phyloP scores from a whole-genome alignment of 805 yeast species.

The Cyberlindnera bimundalis region DNA sequence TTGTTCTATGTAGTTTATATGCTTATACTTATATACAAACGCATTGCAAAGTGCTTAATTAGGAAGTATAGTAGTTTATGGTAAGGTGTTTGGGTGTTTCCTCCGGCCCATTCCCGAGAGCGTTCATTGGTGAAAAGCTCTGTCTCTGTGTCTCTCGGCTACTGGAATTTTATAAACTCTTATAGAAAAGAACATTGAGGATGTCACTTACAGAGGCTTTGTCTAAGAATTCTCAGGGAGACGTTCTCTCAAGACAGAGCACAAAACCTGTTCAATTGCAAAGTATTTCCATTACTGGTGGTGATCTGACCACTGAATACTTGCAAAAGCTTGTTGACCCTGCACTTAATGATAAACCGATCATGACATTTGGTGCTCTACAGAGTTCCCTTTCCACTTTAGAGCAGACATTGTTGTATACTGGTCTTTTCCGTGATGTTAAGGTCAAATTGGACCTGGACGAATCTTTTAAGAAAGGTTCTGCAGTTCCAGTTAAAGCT shows the following conservation, averaged over 20 bases:
- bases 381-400: constrained; percentile 33
- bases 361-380: constrained; percentile 38
- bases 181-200: not conserved
- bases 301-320: constrained; percentile 40
- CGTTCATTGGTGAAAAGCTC: constrained; percentile 1
- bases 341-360: constrained; percentile 31
- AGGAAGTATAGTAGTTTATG: too few species aligned
- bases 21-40: too few species aligned
- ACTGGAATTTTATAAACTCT: too few species aligned
- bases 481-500: constrained; percentile 44
- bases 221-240: constrained; percentile 4
- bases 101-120: not conserved
- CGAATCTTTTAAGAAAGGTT: constrained; percentile 7
- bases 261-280: constrained; percentile 22
- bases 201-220: constrained; percentile 5
- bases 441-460: constrained; percentile 41
- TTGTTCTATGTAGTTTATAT: too few species aligned
- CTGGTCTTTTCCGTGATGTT: constrained; percentile 44
- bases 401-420: constrained; percentile 35
- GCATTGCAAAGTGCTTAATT: too few species aligned
- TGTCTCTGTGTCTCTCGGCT: too few species aligned
- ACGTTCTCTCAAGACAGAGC: constrained; percentile 15
- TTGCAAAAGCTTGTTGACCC: constrained; percentile 45
- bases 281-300: constrained; percentile 23
- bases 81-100: constrained; percentile 3